Base-by-base conservation (phyloP, 2,329 filamentous ascomycete genomes). In the Aspergillus pseudonomiae region DNA sequence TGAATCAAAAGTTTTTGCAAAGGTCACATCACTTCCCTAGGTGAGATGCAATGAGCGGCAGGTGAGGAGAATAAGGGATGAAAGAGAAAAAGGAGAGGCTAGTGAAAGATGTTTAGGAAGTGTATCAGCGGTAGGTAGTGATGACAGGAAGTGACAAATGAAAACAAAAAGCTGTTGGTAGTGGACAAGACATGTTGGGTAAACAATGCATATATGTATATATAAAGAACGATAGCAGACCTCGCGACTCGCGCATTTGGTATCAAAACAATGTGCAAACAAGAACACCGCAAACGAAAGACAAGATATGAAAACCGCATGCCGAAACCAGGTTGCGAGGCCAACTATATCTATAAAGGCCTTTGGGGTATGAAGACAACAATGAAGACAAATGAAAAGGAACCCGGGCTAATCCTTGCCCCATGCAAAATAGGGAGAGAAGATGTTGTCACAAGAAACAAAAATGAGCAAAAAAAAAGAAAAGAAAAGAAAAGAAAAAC, bases 291-390 rank as follows among this genome's bases (percentile, higher is more conserved):
- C 39, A 63, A 65, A 65, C 53, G 68, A 67, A 67, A 65, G 66
- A 71, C 70, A 68, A 60, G 59, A 65, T 66, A 66, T 50, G 69
- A 64, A 55, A 55, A 67, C 62, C 59, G 64, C 64, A 65, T 68
- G 68, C 67, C 66, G 67, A 70, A 68, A 72, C 70, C 65, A 72
- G 63, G 63, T 69, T 74, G 73, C 73, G 67, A 77, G 73, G 73
- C 73, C 74, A 66, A 65, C 68, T 72, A 68, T 69, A 73, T 77
- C 74, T 78, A 76, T 76, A 76, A 73, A 68, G 72, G 73, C 76
- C 73, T 76, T 71, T 65, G 72, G 75, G 75, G 76, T 78, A 79
- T 78, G 76, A 76, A 72, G 67, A 70, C 61, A 63, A 39, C 52
- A 36, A 32, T 28, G 73, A 65, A 63, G 63, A 73, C 68, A 67